Evolutionary conservation across 257 asterid species (phyloP).

Genomic region (Nicotiana knightiana): DNA sequence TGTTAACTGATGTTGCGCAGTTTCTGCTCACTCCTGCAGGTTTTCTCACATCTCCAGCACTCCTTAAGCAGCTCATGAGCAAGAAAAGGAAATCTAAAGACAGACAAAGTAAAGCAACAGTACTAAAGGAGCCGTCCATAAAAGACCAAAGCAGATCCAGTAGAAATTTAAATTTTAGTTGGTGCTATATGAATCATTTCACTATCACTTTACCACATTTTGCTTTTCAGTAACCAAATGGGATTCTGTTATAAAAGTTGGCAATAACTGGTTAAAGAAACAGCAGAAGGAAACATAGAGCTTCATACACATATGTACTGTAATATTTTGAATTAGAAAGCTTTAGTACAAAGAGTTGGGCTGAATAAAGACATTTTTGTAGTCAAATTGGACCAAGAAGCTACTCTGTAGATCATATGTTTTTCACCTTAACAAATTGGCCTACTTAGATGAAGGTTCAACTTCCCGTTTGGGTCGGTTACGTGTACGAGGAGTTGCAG

Average conservation of each 20-base stretch:
- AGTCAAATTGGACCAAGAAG: neutral
- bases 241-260: neutral
- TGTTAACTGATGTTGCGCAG: neutral
- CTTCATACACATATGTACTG: neutral
- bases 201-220: neutral
- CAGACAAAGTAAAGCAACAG: neutral
- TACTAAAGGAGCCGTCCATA: neutral
- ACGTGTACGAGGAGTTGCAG: constrained; percentile 43
- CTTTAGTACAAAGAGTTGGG: neutral
- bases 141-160: neutral
- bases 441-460: constrained; percentile 40
- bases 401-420: neutral
- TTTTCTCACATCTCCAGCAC: neutral
- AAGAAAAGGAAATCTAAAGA: neutral
- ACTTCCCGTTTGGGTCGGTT: constrained; percentile 77
- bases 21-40: neutral
- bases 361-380: neutral
- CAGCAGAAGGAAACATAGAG: neutral
- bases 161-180: neutral
- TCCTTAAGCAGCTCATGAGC: neutral
- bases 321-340: neutral
- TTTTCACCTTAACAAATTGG: neutral
- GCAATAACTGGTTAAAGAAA: neutral
- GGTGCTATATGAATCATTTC: too few relatives aligned
- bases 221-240: neutral